Percentiles rank a stretch among this genome's conserved stretches.
These are phyloP conservation scores for Hymenochaete sp. DNA, from an alignment of 1,284 basidiomycete species.

Conservation along the genomic window DNA sequence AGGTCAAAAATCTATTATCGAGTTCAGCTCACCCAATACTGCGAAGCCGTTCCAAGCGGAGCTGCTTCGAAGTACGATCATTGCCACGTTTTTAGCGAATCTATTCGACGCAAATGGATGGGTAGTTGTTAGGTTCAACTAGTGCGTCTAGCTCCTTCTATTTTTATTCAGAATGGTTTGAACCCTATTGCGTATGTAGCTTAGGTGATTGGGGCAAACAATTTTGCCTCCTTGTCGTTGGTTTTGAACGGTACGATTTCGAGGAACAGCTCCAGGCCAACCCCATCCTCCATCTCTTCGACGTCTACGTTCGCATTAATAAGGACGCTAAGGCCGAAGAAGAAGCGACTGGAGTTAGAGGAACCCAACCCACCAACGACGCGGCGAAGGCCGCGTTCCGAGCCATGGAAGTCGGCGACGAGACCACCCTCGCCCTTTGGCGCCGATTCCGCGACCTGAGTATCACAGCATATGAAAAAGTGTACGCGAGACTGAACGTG, in stretches of 20 bases:
- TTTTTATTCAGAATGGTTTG: not conserved
- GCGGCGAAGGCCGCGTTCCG: slow-evolving; percentile 90
- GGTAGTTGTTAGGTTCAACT: slow-evolving; percentile 89
- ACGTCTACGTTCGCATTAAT: slow-evolving; percentile 94
- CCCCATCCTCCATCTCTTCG: slow-evolving; percentile 91
- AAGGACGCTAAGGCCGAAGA: slow-evolving; percentile 67
- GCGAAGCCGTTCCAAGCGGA: slow-evolving; percentile 99
- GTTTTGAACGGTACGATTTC: slow-evolving; percentile 88
- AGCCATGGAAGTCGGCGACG: slow-evolving; percentile 93
- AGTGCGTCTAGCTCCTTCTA: slow-evolving; percentile 27
- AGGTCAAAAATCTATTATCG: slow-evolving; percentile 75
- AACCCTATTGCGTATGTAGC: slow-evolving; percentile 14
- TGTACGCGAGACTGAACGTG: slow-evolving; percentile 88
- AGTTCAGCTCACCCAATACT: slow-evolving; percentile 97
- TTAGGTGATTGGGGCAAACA: slow-evolving; percentile 93
- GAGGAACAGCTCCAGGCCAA: slow-evolving; percentile 79
- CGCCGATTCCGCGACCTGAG: slow-evolving; percentile 88
- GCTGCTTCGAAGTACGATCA: slow-evolving; percentile 94
- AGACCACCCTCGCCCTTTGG: slow-evolving; percentile 82
- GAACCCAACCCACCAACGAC: slow-evolving; percentile 39
- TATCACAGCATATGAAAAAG: slow-evolving; percentile 85
- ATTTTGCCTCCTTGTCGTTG: slow-evolving; percentile 79
- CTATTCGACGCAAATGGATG: slow-evolving; percentile 91
- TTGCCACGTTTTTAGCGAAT: slow-evolving; percentile 90
- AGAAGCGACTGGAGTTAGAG: slow-evolving; percentile 22